Evolutionary conservation across 371 early-diverging fungal species (phyloP).

Genomic region (Syncephalastrum racemosum): DNA sequence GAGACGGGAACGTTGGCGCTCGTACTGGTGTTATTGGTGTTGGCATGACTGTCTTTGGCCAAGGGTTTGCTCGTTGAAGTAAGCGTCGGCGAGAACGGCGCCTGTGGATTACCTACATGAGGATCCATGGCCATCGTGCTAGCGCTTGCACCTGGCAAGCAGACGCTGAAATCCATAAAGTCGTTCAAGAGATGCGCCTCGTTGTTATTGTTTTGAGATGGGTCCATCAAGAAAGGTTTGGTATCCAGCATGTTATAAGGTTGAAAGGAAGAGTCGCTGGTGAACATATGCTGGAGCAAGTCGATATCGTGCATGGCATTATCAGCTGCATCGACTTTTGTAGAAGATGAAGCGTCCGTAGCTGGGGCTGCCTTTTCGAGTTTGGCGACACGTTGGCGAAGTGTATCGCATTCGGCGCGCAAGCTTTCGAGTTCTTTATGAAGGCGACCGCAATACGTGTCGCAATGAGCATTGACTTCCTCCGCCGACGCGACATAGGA

Average conservation of each 20-base stretch:
- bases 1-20: slow-evolving; percentile 10
- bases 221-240: not conserved
- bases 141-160: slow-evolving; percentile 1
- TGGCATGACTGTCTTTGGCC: not conserved
- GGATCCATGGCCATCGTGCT: not conserved
- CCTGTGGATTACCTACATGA: not conserved
- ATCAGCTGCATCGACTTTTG: slow-evolving; percentile 4
- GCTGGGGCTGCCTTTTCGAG: slow-evolving; percentile 5
- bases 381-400: slow-evolving; percentile 22
- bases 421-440: slow-evolving; percentile 34
- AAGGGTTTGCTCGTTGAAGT: not conserved
- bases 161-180: slow-evolving; percentile 14
- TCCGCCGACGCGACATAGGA: slow-evolving; percentile 33
- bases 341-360: slow-evolving; percentile 6
- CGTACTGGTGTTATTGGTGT: not conserved
- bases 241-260: slow-evolving; percentile 2
- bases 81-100: not conserved
- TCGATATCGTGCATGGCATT: slow-evolving; percentile 30
- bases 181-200: slow-evolving; percentile 1
- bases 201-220: not conserved
- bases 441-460: slow-evolving; percentile 41
- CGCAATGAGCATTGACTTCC: slow-evolving; percentile 34
- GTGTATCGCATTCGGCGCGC: slow-evolving; percentile 30
- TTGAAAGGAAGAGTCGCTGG: slow-evolving; percentile 18
- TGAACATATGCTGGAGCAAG: slow-evolving; percentile 38